Base-by-base conservation (phyloP, 495 filamentous ascomycete species). In the Daldinia decipiens region DNA sequence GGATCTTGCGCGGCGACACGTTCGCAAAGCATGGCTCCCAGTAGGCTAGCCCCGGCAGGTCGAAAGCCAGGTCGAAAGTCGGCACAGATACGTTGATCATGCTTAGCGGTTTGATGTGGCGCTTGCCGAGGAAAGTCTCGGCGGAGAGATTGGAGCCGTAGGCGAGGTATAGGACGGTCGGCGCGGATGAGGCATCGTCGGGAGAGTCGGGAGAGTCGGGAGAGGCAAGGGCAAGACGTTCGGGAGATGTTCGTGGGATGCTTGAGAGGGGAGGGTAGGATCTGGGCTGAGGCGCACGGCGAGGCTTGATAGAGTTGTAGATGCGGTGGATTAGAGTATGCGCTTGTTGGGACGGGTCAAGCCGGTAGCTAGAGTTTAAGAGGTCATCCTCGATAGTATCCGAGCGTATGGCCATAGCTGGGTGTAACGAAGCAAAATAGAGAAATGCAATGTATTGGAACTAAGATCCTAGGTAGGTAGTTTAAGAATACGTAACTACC, bases 1-100 rank as follows among this genome's bases (percentile, higher is more conserved):
- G 80, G 47, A 84, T 55, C 72, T 88, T 82, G 50, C 89, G 86
- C 36, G 84, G 83, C 36, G 82, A 82, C 1, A 91, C 91, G 71
- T 95, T 97, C 34, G 94, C 94, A 77, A 98, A 97, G 76, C 95
- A 95, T 0, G 95, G 95, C 79, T 99, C 95, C 11, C 78, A 68
- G 79, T 98, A 99, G 0, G 95, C 92, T 8, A 98, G 73, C 0
- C 93, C 94, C 0, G 94, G 87, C 0, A 98, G 86, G 77, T 97
- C 89, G 77, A 99, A 98, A 6, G 89, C 90, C 34, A 99, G 80
- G 36, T 83, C 81, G 19, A 98, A 87, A 4, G 84, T 82, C 0
- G 95, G 95, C 15, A 93, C 92, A 5, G 89, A 84, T 17, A 97
- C 95, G 74, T 92, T 90, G 70, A 94, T 77, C 62, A 89, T 83